These are phyloP conservation scores for Marasmius oreades DNA, from an alignment of 1,284 basidiomycete species.

Conservation along the genomic window DNA sequence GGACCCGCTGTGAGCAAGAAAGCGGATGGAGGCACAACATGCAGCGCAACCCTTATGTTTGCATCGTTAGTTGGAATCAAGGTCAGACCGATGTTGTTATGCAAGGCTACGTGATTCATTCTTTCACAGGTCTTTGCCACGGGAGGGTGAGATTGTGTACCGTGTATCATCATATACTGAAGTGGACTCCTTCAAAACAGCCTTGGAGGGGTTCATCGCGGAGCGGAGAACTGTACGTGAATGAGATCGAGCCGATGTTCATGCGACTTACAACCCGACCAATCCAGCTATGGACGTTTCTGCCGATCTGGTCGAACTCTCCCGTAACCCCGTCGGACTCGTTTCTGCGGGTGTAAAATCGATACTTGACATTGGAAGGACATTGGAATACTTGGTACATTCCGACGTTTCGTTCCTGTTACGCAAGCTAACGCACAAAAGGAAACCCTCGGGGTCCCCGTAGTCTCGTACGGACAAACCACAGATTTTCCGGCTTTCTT, in stretches of 20 bases:
- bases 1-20: slow-evolving; percentile 69
- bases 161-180: not conserved
- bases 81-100: slow-evolving; percentile 31
- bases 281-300: slow-evolving; percentile 87
- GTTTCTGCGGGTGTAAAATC: slow-evolving; percentile 96
- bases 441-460: slow-evolving; percentile 97
- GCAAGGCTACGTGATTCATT: not conserved
- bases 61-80: slow-evolving; percentile 83
- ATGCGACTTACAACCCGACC: slow-evolving; percentile 3
- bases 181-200: slow-evolving; percentile 30
- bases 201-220: slow-evolving; percentile 91
- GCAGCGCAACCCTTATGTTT: slow-evolving; percentile 84
- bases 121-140: slow-evolving; percentile 68
- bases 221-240: slow-evolving; percentile 77
- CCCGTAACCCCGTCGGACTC: slow-evolving; percentile 83
- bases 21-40: slow-evolving; percentile 81
- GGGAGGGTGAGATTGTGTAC: slow-evolving; percentile 55
- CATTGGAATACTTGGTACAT: slow-evolving; percentile 88
- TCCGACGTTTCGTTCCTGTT: slow-evolving; percentile 15
- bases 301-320: slow-evolving; percentile 85
- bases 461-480: slow-evolving; percentile 74
- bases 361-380: slow-evolving; percentile 92
- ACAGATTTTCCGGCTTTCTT: slow-evolving; percentile 96
- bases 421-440: slow-evolving; percentile 25
- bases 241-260: slow-evolving; percentile 3